Percentiles rank a stretch among this genome's conserved stretches.
phyloP scores from a whole-genome alignment of 306 rosid species.

The Nissolia schottii region DNA sequence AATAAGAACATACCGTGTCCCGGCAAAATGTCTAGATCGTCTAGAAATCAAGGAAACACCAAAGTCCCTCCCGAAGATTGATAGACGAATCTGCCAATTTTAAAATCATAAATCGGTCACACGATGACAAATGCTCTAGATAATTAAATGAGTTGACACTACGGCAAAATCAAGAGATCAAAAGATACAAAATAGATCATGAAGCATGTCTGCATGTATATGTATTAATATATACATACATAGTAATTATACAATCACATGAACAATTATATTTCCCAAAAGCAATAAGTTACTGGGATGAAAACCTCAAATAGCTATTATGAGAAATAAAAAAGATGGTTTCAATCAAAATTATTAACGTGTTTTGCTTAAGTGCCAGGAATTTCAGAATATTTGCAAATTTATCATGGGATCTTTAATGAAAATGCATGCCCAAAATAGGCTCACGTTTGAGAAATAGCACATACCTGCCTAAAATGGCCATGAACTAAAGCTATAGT shows the following conservation, averaged over 20 bases:
- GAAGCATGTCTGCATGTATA: background rate
- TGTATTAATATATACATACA: background rate
- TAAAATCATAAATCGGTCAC: slow-evolving; percentile 12
- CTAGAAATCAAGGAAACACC: slow-evolving; percentile 79
- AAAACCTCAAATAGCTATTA: background rate
- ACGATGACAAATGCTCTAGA: background rate
- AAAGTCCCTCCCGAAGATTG: slow-evolving; percentile 93
- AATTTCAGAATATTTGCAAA: background rate
- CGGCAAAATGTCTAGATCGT: slow-evolving; percentile 97
- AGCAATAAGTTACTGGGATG: background rate
- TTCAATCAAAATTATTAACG: background rate
- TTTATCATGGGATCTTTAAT: background rate
- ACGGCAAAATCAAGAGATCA: slow-evolving; percentile 11
- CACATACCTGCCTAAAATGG: slow-evolving; percentile 81
- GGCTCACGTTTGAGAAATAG: background rate
- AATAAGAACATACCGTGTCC: slow-evolving; percentile 72
- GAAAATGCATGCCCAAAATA: slow-evolving; percentile 1
- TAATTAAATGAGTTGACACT: background rate
- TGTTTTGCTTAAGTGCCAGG: background rate
- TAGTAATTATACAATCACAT: background rate
- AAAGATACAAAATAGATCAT: background rate
- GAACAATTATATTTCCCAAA: background rate
- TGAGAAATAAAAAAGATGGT: background rate
- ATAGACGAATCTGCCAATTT: slow-evolving; percentile 64
- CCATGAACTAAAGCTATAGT: slow-evolving; percentile 97